phyloP scores from a whole-genome alignment of 306 rosid genomes.

The Lupinus albus region DNA sequence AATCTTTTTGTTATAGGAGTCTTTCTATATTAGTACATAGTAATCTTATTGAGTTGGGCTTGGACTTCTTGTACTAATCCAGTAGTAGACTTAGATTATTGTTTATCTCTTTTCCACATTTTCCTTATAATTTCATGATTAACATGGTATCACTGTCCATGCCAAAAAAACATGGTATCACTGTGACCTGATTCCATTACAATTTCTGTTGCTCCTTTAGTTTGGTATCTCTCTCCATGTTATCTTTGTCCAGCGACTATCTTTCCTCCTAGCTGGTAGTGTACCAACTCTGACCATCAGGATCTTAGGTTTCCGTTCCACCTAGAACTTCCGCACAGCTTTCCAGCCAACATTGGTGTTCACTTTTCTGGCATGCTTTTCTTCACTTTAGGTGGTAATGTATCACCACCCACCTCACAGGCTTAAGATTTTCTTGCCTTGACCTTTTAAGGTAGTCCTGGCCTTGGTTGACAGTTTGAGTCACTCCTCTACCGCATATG shows the following conservation, averaged over 20 bases:
- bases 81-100: slow-evolving; percentile 5
- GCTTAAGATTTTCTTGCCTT: too few species aligned
- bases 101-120: background rate
- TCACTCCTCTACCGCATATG: too few species aligned
- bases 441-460: too few species aligned
- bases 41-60: background rate
- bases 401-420: too few species aligned
- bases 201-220: slow-evolving; percentile 3
- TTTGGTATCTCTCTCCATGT: background rate
- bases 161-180: too few species aligned
- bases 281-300: slow-evolving; percentile 3
- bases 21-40: slow-evolving; percentile 4
- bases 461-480: too few species aligned
- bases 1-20: slow-evolving; percentile 21
- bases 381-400: background rate
- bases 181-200: background rate
- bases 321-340: too few species aligned
- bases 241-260: slow-evolving; percentile 1
- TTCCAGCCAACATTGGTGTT: background rate
- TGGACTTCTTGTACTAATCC: slow-evolving; percentile 3
- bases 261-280: background rate
- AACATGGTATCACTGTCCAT: background rate
- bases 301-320: too few species aligned
- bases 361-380: too few species aligned
- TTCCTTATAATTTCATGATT: background rate